phyloP scores from a whole-genome alignment of 2,329 filamentous ascomycete genomes.

The Chrysoporthe cubensis region DNA sequence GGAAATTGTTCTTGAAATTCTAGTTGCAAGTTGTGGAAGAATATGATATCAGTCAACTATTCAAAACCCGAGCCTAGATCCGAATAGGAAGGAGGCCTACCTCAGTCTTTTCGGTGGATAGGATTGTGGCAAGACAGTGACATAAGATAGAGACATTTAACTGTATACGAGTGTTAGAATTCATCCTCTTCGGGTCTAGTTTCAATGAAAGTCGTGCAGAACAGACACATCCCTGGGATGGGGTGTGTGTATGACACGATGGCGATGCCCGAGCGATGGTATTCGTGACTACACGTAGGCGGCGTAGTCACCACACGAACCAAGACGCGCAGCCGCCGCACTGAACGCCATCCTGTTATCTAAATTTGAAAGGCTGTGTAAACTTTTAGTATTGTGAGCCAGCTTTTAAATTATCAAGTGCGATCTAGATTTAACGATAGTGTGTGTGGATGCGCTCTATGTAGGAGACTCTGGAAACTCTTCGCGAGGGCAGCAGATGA shows the following conservation, averaged over 20 bases:
- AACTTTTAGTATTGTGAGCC: background rate
- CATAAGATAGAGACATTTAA: background rate
- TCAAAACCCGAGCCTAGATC: conserved; percentile 17
- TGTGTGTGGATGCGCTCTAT: too few relatives aligned
- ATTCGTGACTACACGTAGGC: background rate
- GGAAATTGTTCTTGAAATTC: background rate
- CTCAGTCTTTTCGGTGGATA: background rate
- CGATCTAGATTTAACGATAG: background rate
- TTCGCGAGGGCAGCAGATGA: background rate
- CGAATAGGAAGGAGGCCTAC: conserved; percentile 11
- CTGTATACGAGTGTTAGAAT: background rate
- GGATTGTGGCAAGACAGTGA: background rate
- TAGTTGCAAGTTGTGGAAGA: background rate
- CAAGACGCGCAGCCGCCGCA: background rate
- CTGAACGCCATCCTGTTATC: background rate
- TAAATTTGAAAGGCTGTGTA: background rate
- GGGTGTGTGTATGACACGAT: background rate
- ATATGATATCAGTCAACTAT: background rate
- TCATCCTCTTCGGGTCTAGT: background rate
- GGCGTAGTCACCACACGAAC: background rate
- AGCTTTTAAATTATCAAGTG: background rate
- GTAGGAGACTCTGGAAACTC: too few relatives aligned
- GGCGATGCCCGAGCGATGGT: background rate
- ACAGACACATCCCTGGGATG: background rate
- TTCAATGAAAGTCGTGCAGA: background rate